Evolutionary conservation across 257 asterid genomes (phyloP).

Genomic region (Solanum chmielewskii): DNA sequence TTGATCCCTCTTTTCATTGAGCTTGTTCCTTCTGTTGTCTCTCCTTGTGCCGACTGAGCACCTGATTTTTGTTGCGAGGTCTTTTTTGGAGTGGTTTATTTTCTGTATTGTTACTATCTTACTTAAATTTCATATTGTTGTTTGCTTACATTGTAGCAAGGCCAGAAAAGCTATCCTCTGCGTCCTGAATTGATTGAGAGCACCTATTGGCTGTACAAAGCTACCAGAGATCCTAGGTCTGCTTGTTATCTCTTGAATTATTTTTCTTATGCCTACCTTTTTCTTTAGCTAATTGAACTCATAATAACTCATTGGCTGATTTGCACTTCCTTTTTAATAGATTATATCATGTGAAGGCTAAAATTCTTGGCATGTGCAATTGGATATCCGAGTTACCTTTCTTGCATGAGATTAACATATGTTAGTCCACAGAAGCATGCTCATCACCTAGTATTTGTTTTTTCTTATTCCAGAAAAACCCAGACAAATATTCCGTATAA

Average conservation of each 20-base stretch:
- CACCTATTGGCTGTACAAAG: conserved; percentile 97
- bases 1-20: neutral
- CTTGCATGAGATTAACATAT: neutral
- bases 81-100: neutral
- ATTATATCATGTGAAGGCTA: neutral
- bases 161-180: conserved; percentile 94
- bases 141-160: conserved; percentile 48
- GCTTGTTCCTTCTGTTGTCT: neutral
- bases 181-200: conserved; percentile 98
- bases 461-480: neutral
- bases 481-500: neutral
- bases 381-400: neutral
- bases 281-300: neutral
- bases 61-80: neutral
- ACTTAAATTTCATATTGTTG: neutral
- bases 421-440: neutral
- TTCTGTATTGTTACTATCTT: neutral
- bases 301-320: neutral
- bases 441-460: neutral
- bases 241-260: conserved; percentile 1
- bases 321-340: neutral
- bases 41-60: neutral
- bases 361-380: neutral
- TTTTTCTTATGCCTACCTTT: neutral
- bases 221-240: conserved; percentile 90